Base-by-base conservation (phyloP, 2,329 filamentous ascomycete species). In the Passalora sequoiae region DNA sequence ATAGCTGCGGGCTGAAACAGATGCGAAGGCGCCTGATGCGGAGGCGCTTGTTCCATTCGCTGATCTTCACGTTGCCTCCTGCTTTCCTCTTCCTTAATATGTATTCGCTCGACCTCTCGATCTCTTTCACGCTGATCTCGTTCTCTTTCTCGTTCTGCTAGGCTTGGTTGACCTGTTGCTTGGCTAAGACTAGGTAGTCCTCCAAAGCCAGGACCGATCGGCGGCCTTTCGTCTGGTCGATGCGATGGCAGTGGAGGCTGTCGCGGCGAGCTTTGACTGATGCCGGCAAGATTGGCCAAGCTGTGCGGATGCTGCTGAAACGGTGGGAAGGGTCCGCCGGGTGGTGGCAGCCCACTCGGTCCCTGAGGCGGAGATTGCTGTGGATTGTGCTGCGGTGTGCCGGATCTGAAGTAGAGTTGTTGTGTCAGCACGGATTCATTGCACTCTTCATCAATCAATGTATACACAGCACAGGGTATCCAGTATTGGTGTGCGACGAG, bases 1-100 rank as follows among this genome's bases (percentile, higher is more conserved):
- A 74, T 69, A 50, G 91, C 91, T 46, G 96, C 89, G 4, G 91
- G 91, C 66, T 97, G 91, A 67, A 97, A 91, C 57, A 97, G 83
- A 42, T 89, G 88, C 2, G 89, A 59, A 20, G 58, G 88, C 44
- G 84, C 87, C 65, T 96, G 89, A 61, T 92, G 88, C 19, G 84
- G 81, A 47, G 85, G 78, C 38, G 78, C 76, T 56, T 82, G 83
- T 53, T 86, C 80, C 53, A 78, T 69, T 61, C 82, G 76, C 53
- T 86, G 81, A 56, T 80, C 63, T 47, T 80, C 76, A 35, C 76
- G 71, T 52, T 81, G 76, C 45, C 76, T 69, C 49, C 78, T 74
- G 48, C 81, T 77, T 55, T 82, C 78, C 61, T 81, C 73, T 55
- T 75, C 70, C 73, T 64, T 78, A 71, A 65, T 76, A 71, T 61